phyloP scores from a whole-genome alignment of 352 stramenopile genomes.

The Saprolegnia diclina region DNA sequence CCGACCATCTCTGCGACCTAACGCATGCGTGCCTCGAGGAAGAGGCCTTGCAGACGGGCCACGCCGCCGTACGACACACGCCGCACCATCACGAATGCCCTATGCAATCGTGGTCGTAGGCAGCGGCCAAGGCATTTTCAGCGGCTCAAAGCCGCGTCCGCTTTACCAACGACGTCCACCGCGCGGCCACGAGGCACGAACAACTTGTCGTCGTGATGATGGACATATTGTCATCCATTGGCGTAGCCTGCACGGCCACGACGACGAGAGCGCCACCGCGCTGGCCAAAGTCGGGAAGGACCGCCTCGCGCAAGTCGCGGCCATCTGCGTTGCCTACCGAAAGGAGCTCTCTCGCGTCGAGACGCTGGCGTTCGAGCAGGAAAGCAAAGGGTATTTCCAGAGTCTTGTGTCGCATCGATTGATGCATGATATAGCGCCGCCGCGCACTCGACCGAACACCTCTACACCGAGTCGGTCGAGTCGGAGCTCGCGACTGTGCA shows the following conservation, averaged over 20 bases:
- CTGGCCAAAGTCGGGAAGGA: neutral
- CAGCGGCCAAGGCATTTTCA: constrained; percentile 1
- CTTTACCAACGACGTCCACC: neutral
- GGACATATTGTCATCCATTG: neutral
- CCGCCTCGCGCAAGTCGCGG: neutral
- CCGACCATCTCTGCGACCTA: neutral
- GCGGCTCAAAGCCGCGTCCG: neutral
- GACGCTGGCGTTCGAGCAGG: neutral
- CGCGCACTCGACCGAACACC: constrained; percentile 1
- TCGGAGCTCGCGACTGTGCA: neutral
- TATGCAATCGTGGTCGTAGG: constrained; percentile 2
- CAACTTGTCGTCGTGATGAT: constrained; percentile 6
- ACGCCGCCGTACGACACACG: neutral
- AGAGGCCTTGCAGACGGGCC: constrained; percentile 18
- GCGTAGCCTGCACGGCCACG: neutral
- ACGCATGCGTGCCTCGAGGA: constrained; percentile 9
- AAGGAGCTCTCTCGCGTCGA: constrained; percentile 7
- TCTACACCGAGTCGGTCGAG: constrained; percentile 9
- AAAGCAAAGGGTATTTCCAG: constrained; percentile 4
- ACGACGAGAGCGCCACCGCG: neutral
- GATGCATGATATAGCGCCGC: neutral
- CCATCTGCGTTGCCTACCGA: neutral
- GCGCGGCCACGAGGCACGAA: neutral
- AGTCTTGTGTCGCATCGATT: neutral
- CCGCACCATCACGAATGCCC: neutral